Percentiles rank a stretch among this genome's conserved stretches.
Evolutionary conservation across 2,329 filamentous ascomycete species (phyloP).

Genomic region (Diaporthe caulivora): DNA sequence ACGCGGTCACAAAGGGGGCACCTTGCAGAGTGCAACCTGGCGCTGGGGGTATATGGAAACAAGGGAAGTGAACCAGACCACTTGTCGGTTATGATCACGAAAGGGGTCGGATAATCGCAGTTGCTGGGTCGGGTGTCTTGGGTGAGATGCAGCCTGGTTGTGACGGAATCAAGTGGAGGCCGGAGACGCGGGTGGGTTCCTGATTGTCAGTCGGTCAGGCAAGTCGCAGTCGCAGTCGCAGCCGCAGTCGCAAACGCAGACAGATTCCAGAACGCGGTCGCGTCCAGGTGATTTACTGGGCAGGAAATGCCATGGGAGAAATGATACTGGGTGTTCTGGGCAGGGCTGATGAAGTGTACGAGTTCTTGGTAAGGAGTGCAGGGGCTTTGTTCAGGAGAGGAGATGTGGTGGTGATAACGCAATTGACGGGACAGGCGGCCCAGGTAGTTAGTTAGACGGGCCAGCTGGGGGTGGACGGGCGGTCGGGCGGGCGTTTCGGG

Average conservation of each 20-base stretch:
- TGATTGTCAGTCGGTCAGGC: conserved; percentile 21
- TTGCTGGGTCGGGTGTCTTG: neutral
- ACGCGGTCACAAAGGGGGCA: conserved; percentile 26
- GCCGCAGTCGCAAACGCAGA: conserved; percentile 1
- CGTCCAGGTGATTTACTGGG: conserved; percentile 30
- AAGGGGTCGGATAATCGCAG: neutral
- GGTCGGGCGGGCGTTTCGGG: conserved; percentile 23
- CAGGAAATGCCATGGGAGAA: conserved; percentile 23
- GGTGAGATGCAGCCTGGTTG: conserved; percentile 18
- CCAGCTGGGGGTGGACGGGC: too few species aligned
- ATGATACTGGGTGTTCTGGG: neutral
- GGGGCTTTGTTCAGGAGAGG: conserved; percentile 25
- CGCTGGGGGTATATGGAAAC: neutral
- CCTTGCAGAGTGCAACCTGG: neutral
- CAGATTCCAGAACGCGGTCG: conserved; percentile 34
- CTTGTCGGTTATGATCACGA: neutral
- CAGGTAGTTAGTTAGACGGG: too few species aligned
- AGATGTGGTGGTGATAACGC: conserved; percentile 37
- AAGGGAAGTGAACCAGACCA: neutral
- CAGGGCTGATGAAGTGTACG: neutral
- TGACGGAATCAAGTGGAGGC: conserved; percentile 17
- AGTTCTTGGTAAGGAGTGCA: neutral
- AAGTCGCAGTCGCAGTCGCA: conserved; percentile 13
- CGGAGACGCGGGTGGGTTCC: conserved; percentile 13
- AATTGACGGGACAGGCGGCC: conserved; percentile 20